Percentiles rank a stretch among this genome's conserved stretches.
phyloP scores from a whole-genome alignment of 2,329 filamentous ascomycete species.

The Hortaea sp. region DNA sequence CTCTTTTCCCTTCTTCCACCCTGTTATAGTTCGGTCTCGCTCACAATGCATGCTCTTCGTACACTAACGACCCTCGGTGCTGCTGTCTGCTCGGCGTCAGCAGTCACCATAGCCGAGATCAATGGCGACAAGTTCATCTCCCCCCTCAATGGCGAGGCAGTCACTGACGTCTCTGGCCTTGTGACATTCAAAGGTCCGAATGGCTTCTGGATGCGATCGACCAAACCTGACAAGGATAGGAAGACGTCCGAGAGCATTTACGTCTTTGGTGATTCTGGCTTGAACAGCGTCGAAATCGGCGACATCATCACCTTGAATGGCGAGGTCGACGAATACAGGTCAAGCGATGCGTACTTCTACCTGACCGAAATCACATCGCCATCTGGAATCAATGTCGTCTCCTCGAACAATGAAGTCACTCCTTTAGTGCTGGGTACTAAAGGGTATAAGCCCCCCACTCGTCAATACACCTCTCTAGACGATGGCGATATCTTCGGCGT shows the following conservation, averaged over 20 bases:
- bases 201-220: conserved; percentile 57
- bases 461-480: conserved; percentile 53
- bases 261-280: conserved; percentile 47
- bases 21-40: no score
- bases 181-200: conserved; percentile 53
- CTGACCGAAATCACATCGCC: background rate
- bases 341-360: background rate
- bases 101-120: conserved; percentile 37
- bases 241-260: conserved; percentile 57
- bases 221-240: conserved; percentile 44
- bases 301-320: conserved; percentile 54
- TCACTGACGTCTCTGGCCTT: conserved; percentile 52
- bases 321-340: conserved; percentile 45
- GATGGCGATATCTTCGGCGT: conserved; percentile 54
- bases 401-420: background rate
- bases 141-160: conserved; percentile 45
- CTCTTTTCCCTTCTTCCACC: no score
- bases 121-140: conserved; percentile 58
- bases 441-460: conserved; percentile 44
- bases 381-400: background rate
- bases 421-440: background rate
- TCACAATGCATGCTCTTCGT: background rate
- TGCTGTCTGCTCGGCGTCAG: background rate
- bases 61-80: background rate
- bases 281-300: conserved; percentile 47